Base-by-base conservation (phyloP, 2,329 filamentous ascomycete genomes). In the Fusarium sp. region DNA sequence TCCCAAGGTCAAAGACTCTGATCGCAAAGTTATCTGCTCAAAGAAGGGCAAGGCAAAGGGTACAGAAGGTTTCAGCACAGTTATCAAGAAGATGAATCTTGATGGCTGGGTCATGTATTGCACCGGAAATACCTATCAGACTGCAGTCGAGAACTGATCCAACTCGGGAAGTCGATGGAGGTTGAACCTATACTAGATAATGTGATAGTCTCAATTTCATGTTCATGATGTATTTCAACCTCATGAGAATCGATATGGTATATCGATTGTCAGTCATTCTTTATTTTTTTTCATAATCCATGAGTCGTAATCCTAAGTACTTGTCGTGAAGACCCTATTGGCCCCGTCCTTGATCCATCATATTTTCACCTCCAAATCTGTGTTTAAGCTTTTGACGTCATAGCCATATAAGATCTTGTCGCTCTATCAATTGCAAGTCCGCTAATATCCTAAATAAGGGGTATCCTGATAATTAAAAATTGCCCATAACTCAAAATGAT, bases 81-180 rank as follows among this genome's bases (percentile, higher is more conserved):
- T 92, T 32, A 83, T 92, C 65, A 92, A 92, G 83, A 88, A 87
- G 73, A 88, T 90, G 85, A 79, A 88, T 50, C 79, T 92, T 53
- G 87, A 91, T 70, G 87, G 87, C 3, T 92, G 89, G 88, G 85
- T 89, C 6, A 80, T 89, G 78, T 88, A 85, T 67, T 91, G 90
- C 69, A 76, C 82, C 38, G 78, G 79, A 2, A 74, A 78, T 30
- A 78, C 64, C 18, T 80, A 75, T 38, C 65, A 73, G 11, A 80
- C 80, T 5, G 42, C 67, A 7, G 56, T 69, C 18, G 60, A 75
- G 49, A 55, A 54, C 32, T 72, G 52, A 62, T 61, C 13, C 42
- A 38, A 20, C 26, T 35, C 13, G 15, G 23, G 5, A 33, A 15
- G 26, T 38, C n/a, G 14, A 35, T 44, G 10, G 32, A 38, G 33